A percentile compares a stretch with the other conserved stretches of the same genome.
Evolutionary conservation across 495 filamentous ascomycete genomes (phyloP).

Genomic region (Achaetomiella virescens): DNA sequence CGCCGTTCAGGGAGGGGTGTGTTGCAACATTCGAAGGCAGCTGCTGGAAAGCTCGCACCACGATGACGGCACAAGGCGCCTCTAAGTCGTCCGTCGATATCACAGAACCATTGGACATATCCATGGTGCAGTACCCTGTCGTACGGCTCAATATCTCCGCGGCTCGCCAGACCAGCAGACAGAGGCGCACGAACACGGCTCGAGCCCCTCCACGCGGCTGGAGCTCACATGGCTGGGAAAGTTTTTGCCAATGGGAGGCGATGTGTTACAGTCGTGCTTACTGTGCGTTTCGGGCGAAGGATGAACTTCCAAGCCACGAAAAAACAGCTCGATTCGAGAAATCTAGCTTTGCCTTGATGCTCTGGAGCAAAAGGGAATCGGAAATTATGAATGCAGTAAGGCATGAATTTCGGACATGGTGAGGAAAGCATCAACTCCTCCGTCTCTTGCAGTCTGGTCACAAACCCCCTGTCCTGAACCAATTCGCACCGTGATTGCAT

Average conservation of each 20-base stretch:
- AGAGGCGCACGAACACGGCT: not conserved
- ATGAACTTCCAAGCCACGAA: not conserved
- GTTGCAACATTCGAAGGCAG: not conserved
- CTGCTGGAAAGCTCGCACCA: constrained; percentile 26
- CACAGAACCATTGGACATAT: constrained; percentile 5
- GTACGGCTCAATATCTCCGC: not conserved
- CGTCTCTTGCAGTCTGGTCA: not conserved
- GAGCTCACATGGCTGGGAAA: constrained; percentile 29
- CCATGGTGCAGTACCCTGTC: not conserved
- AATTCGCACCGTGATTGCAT: constrained; percentile 15
- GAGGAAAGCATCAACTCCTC: too few species aligned
- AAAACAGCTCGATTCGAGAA: not conserved
- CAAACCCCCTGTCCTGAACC: not conserved
- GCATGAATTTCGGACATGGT: too few species aligned
- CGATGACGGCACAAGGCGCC: constrained; percentile 28
- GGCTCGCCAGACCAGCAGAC: not conserved
- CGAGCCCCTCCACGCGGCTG: constrained; percentile 1
- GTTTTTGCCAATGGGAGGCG: constrained; percentile 18
- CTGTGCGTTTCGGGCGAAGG: constrained; percentile 2
- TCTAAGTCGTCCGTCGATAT: not conserved
- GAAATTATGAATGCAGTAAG: too few species aligned
- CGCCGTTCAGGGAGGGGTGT: not conserved
- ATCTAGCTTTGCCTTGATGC: too few species aligned
- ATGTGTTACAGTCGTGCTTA: constrained; percentile 13
- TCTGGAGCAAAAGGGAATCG: too few species aligned